Evolutionary conservation across 2,329 filamentous ascomycete genomes (phyloP), one percentile per base, ranked within the genome.

Genomic region (Penicillium sp.): DNA sequence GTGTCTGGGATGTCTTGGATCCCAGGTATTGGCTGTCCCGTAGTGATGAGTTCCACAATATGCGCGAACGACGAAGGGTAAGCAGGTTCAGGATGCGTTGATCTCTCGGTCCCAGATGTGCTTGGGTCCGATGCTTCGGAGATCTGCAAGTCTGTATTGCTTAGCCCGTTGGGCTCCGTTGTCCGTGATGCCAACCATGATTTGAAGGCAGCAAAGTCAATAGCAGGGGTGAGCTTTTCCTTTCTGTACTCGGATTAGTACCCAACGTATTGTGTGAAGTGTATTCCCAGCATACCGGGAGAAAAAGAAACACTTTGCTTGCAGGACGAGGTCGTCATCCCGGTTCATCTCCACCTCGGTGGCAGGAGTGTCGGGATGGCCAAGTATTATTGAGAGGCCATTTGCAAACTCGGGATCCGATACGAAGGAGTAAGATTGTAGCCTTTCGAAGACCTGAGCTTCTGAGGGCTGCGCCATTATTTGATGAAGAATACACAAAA

Each of bases 1-100:
- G 88, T 94, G 63, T 90, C 84, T 5, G 92, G 91, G 51, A 97
- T 93, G 61, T 96, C 85, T 64, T 87, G 86, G 67, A 97, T 95
- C 1, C 92, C 92, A 1, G 92, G 91, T 42, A 97, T 88, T 0
- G 89, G 87, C 65, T 90, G 86, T 51, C 91, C 91, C 29, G 85
- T 87, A 24, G 90, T 89, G 52, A 97, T 89, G 53, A 96, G 83
- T 66, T 90, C 88, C 53, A 96, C 87, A 59, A 97, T 91, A 62
- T 93, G 86, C 8, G 89, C 88, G 72, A 97, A 96, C 1, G 86
- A 88, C 47, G 86, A 87, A 4, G 92, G 92, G 66, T 96, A 96
- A 1, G 85, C 83, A 37, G 90, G 72, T 35, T 74, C 69, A 29
- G 66, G 42, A n/a, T 51, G 55, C 32, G 50, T 34, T 9, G 57